Base-by-base conservation (phyloP, 2,329 filamentous ascomycete genomes). In the Fusarium udum region DNA sequence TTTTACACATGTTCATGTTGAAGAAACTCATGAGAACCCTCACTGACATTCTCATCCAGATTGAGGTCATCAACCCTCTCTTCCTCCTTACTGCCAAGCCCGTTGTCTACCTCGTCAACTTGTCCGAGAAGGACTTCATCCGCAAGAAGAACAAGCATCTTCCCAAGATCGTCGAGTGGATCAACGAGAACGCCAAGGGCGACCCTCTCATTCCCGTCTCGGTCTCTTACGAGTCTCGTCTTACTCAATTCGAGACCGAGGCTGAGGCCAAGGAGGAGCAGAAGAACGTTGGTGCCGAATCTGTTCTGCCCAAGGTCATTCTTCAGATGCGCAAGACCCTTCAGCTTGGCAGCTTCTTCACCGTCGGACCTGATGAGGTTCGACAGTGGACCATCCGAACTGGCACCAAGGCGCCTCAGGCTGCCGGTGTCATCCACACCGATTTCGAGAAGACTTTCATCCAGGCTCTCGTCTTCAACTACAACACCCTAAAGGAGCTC, bases 361-460 rank as follows among this genome's bases (percentile, higher is more conserved):
- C 96, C 60, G 95, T 93, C 39, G 96, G 96, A 79, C 85, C 95
- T 31, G 97, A 99, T 81, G 96, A 99, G 86, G 96, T 99, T 74
- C 91, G 96, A 78, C 96, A 99, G 86, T 99, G 96, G 97, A 99
- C 96, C 32, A 94, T 99, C 81, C 91, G 96, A 67, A 95, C 93
- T 80, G 95, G 95, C 78, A 97, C 92, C 81, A 99, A 99, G 87
- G 96, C 96, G n/a, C 96, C 96, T 24, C 93, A 97, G 80, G 96
- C 96, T 52, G 96, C 96, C 42, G 96, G 96, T 88, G 96, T 99
- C 72, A 99, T 99, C 77, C 96, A 99, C 85, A 94, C 92, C 76
- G 96, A 99, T 82, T 98, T 99, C 76, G 96, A 99, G 85, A 99
- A 99, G 91, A 99, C 97, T 1, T 99, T 99, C 82, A 99, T 99